A percentile compares a stretch with the other conserved stretches of the same genome.
These are phyloP conservation scores for Claviceps arundinis DNA, from an alignment of 2,329 filamentous ascomycete species.

Conservation along the genomic window DNA sequence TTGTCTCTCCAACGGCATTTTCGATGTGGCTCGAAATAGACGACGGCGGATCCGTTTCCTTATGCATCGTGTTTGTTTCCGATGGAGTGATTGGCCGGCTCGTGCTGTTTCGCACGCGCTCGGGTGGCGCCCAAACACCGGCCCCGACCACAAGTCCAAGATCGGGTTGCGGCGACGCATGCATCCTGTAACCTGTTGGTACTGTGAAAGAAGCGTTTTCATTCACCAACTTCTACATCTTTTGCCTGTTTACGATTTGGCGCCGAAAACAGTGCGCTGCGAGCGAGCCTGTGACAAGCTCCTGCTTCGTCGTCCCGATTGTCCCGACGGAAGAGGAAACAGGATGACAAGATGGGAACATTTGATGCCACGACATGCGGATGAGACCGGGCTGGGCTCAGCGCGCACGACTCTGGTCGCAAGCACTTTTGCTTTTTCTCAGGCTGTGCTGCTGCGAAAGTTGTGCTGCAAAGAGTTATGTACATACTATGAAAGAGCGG, in stretches of 20 bases:
- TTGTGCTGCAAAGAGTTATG: no score
- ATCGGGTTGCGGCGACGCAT: no score
- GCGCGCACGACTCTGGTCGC: no score
- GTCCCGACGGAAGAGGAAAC: not conserved
- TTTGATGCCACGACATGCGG: not conserved
- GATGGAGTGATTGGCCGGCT: not conserved
- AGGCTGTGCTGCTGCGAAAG: no score
- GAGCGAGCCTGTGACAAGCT: not conserved
- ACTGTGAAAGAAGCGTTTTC: no score
- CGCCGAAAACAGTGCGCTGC: not conserved
- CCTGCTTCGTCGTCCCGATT: not conserved
- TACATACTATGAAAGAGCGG: no score
- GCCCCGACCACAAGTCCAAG: no score
- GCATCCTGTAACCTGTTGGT: no score
- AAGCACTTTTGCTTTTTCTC: no score
- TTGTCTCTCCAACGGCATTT: not conserved
- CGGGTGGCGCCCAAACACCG: not conserved
- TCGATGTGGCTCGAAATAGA: not conserved
- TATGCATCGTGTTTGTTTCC: not conserved
- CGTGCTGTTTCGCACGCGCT: not conserved
- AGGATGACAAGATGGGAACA: not conserved
- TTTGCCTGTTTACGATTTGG: not conserved
- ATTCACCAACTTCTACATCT: no score
- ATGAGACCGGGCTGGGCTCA: not conserved
- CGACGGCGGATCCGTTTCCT: not conserved